Conservation (phyloP, 169 alveolate genomes). For the Theileria annulata region DNA sequence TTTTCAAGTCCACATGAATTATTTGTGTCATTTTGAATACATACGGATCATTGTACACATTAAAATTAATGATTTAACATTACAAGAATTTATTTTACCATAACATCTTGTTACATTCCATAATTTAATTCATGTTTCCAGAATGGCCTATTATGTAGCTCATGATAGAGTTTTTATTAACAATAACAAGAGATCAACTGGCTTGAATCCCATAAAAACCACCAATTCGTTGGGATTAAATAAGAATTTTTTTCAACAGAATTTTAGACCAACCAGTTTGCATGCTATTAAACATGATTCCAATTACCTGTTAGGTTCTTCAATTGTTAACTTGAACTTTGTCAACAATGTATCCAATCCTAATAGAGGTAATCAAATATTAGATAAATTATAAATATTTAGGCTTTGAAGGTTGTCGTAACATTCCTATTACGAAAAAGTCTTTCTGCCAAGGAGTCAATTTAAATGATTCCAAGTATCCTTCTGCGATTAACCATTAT, state of each 20-base stretch:
- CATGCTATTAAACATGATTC: background rate
- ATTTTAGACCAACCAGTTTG: background rate
- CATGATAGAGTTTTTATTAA: conserved; percentile 11
- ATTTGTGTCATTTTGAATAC: conserved; percentile 11
- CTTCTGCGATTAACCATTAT: background rate
- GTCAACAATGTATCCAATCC: conserved; percentile 16
- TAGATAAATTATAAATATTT: background rate
- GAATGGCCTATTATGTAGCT: conserved; percentile 9
- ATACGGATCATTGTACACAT: conserved; percentile 6
- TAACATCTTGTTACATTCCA: background rate
- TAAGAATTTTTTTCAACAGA: background rate
- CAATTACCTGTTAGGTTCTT: conserved; percentile 14
- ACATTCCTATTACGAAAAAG: background rate
- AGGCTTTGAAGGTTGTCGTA: background rate
- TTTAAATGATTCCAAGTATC: background rate
- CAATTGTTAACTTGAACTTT: conserved; percentile 10
- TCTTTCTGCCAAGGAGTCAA: background rate
- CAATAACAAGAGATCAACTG: background rate
- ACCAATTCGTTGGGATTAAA: background rate
- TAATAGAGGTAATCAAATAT: background rate
- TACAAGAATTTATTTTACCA: background rate
- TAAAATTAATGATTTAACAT: background rate
- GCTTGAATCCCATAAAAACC: background rate
- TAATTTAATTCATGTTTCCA: background rate
- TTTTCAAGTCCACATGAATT: conserved; percentile 9